Evolutionary conservation across 371 early-diverging fungal species (phyloP).

Genomic region (Syncephalastrum racemosum): DNA sequence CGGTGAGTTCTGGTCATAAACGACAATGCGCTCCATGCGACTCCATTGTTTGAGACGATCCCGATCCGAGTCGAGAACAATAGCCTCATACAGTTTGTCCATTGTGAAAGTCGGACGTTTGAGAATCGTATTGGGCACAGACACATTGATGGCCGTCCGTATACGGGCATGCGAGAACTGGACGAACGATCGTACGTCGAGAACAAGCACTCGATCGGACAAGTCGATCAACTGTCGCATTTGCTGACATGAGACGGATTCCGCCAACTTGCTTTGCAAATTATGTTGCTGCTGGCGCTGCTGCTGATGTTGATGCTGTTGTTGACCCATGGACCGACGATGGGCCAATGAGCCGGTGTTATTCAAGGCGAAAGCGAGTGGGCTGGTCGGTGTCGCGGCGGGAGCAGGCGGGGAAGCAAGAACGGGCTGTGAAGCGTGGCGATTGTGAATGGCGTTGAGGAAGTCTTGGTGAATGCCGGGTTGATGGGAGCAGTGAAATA

Average conservation of each 20-base stretch:
- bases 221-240: background rate
- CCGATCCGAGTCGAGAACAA: conserved; percentile 47
- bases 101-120: conserved; percentile 55
- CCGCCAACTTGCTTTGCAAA: no score
- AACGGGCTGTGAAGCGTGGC: conserved; percentile 40
- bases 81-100: conserved; percentile 52
- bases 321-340: conserved; percentile 10
- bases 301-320: background rate
- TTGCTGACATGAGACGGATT: no score
- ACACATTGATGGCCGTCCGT: conserved; percentile 46
- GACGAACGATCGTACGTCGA: conserved; percentile 58
- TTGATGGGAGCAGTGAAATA: conserved; percentile 52
- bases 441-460: conserved; percentile 46
- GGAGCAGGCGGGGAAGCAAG: conserved; percentile 19
- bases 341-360: conserved; percentile 9
- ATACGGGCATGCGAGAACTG: conserved; percentile 47
- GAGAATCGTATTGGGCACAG: conserved; percentile 57
- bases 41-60: conserved; percentile 45
- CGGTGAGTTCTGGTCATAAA: conserved; percentile 52
- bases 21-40: conserved; percentile 41
- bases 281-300: no score
- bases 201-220: conserved; percentile 30
- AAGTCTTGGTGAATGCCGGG: conserved; percentile 46
- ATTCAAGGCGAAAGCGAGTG: background rate
- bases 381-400: background rate